Percentiles rank a stretch among this genome's conserved stretches.
Evolutionary conservation across 345 rosid species (phyloP).

Genomic region (Melaleuca quinquenervia): DNA sequence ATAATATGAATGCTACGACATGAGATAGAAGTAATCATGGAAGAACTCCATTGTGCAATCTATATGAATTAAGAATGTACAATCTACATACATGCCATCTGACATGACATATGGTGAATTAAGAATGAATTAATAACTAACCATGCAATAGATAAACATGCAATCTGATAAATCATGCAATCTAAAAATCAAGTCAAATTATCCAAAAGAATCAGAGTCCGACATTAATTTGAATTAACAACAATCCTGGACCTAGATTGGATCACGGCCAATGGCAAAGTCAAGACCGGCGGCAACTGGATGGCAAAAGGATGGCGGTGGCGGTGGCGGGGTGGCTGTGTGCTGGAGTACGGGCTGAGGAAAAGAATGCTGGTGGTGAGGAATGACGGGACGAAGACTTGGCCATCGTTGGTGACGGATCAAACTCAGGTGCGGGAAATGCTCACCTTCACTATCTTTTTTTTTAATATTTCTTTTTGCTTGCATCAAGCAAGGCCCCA

Average conservation of each 20-base stretch:
- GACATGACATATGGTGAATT: too few relatives aligned
- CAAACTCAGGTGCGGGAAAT: background rate
- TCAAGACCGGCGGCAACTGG: background rate
- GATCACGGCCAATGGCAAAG: background rate
- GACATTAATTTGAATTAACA: background rate
- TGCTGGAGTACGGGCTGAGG: too few relatives aligned
- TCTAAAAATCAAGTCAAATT: background rate
- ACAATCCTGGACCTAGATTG: background rate
- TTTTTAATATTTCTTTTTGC: background rate
- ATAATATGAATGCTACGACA: background rate
- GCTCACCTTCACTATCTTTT: background rate
- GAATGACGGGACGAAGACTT: too few relatives aligned
- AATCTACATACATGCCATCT: too few relatives aligned
- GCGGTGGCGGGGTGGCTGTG: background rate
- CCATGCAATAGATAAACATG: background rate
- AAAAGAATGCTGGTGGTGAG: too few relatives aligned
- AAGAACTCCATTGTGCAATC: background rate
- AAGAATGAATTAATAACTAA: too few relatives aligned
- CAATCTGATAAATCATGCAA: background rate
- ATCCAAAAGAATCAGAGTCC: background rate
- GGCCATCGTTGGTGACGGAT: too few relatives aligned
- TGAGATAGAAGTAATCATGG: background rate
- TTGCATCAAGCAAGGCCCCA: background rate
- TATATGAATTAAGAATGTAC: too few relatives aligned
- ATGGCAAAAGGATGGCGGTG: background rate